phyloP scores from a whole-genome alignment of 2,329 filamentous ascomycete species.

The Pyrenophora graminea region DNA sequence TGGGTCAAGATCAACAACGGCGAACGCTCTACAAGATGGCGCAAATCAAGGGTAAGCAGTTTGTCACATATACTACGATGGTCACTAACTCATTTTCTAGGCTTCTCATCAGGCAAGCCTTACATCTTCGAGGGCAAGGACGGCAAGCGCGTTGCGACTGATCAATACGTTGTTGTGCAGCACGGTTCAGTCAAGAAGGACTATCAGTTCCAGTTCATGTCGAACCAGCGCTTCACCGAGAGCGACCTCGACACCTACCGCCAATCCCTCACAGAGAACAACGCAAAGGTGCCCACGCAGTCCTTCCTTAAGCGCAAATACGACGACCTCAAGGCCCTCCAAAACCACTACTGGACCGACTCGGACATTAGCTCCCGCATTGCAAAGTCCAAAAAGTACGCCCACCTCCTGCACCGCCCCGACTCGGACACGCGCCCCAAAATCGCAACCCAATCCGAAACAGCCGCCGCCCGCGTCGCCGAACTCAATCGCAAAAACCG shows the following conservation, averaged over 20 bases:
- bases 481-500: constrained; percentile 85
- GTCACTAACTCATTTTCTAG: constrained; percentile 52
- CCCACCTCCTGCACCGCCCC: constrained; percentile 63
- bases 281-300: constrained; percentile 74
- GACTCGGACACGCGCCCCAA: constrained; percentile 63
- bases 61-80: not conserved
- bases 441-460: constrained; percentile 59
- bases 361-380: constrained; percentile 81
- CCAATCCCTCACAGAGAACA: constrained; percentile 69
- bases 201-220: constrained; percentile 89
- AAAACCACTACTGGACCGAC: constrained; percentile 81
- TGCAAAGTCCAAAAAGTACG: constrained; percentile 62
- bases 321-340: constrained; percentile 76
- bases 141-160: constrained; percentile 78
- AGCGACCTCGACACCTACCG: constrained; percentile 82
- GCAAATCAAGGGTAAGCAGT: constrained; percentile 73
- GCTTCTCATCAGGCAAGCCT: constrained; percentile 75
- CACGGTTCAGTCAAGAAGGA: constrained; percentile 83
- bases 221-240: constrained; percentile 83
- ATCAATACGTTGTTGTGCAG: constrained; percentile 79
- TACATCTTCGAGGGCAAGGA: constrained; percentile 79
- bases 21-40: constrained; percentile 85
- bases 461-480: constrained; percentile 80
- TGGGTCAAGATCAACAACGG: constrained; percentile 76
- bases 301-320: constrained; percentile 71